Evolutionary conservation across 1,284 basidiomycete genomes (phyloP).

Genomic region (Pseudozyma thailandica): DNA sequence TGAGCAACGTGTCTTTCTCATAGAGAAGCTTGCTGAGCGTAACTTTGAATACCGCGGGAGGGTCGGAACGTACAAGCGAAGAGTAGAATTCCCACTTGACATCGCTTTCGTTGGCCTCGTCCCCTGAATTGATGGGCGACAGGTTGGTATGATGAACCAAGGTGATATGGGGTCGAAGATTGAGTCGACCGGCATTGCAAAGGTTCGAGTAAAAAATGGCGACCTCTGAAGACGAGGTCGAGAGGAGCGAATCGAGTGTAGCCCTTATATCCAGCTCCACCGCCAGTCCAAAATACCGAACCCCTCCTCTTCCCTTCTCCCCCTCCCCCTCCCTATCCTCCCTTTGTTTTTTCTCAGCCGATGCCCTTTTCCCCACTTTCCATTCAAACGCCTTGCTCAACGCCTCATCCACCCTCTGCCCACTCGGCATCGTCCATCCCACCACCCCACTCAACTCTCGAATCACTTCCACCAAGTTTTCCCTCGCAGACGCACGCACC

Average conservation of each 20-base stretch:
- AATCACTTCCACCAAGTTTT: conserved; percentile 31
- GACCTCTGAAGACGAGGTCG: not conserved
- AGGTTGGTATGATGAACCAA: conserved; percentile 74
- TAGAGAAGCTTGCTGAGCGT: conserved; percentile 15
- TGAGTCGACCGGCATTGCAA: conserved; percentile 72
- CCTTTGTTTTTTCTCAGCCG: not conserved
- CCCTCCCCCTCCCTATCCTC: conserved; percentile 2
- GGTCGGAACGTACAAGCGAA: conserved; percentile 2
- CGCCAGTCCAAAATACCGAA: conserved; percentile 57
- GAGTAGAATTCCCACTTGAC: conserved; percentile 30
- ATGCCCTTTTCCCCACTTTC: conserved; percentile 26
- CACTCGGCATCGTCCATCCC: conserved; percentile 23
- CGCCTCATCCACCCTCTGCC: conserved; percentile 20
- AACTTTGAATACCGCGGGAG: conserved; percentile 4
- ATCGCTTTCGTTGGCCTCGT: not conserved
- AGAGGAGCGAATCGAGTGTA: conserved; percentile 14
- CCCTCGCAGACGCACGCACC: conserved; percentile 70
- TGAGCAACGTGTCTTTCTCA: conserved; percentile 4
- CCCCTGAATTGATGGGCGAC: not conserved
- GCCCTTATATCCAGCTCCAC: conserved; percentile 42
- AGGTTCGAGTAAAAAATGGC: conserved; percentile 27
- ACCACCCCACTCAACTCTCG: conserved; percentile 20
- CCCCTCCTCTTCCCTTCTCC: not conserved
- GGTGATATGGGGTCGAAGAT: conserved; percentile 81
- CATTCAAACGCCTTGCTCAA: conserved; percentile 27